These are phyloP conservation scores for Dentipellis sp. DNA, from an alignment of 768 basidiomycete genomes.

Conservation along the genomic window DNA sequence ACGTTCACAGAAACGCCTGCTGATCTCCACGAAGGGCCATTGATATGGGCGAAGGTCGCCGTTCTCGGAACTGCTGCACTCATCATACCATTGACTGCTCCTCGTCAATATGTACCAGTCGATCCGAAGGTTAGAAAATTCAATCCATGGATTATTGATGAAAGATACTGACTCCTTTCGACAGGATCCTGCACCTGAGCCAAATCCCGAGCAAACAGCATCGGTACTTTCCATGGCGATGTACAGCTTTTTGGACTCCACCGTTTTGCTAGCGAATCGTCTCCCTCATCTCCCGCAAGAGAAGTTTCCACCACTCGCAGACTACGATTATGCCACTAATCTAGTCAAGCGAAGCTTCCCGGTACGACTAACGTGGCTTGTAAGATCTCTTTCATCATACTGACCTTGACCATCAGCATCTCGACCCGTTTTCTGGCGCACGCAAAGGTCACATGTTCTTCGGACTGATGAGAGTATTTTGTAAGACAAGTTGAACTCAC, in stretches of 20 bases:
- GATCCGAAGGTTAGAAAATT: background rate
- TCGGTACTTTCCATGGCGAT: slow-evolving; percentile 24
- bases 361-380: slow-evolving; percentile 24
- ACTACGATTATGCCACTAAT: slow-evolving; percentile 30
- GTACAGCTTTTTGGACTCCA: slow-evolving; percentile 47
- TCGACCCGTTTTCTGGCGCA: slow-evolving; percentile 16
- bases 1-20: background rate
- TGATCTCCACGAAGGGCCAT: background rate
- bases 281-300: slow-evolving; percentile 35
- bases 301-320: slow-evolving; percentile 38
- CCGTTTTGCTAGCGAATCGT: slow-evolving; percentile 35
- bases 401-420: slow-evolving; percentile 14
- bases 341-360: slow-evolving; percentile 15
- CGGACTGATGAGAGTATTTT: slow-evolving; percentile 16
- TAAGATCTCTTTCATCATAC: background rate
- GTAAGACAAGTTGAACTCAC: slow-evolving; percentile 2
- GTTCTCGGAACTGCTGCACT: background rate
- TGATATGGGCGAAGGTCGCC: slow-evolving; percentile 1
- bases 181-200: slow-evolving; percentile 17
- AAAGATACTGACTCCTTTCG: background rate
- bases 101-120: background rate
- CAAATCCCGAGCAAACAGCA: slow-evolving; percentile 24
- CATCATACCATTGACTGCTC: background rate
- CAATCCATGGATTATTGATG: background rate
- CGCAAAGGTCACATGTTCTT: slow-evolving; percentile 18